Evolutionary conservation across 2,329 filamentous ascomycete genomes (phyloP).

Genomic region (Pseudogymnoascus sp.): DNA sequence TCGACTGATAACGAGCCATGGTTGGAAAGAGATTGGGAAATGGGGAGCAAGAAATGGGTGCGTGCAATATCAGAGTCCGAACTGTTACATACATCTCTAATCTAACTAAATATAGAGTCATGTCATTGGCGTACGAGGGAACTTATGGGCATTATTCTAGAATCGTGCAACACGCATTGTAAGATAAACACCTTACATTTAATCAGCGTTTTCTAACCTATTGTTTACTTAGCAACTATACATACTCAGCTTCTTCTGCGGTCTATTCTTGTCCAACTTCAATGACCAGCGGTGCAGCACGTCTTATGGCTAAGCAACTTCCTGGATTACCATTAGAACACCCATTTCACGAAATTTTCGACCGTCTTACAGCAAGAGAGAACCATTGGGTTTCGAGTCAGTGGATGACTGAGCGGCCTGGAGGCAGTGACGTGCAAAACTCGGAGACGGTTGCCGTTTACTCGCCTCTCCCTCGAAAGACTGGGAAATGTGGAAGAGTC

Average conservation of each 20-base stretch:
- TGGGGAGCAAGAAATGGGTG: conserved; percentile 14
- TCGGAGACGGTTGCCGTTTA: conserved; percentile 42
- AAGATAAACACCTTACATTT: conserved; percentile 11
- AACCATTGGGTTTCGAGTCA: conserved; percentile 47
- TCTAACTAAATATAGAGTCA: conserved; percentile 21
- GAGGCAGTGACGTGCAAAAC: conserved; percentile 46
- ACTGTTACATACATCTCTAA: not conserved
- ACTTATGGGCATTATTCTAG: conserved; percentile 33
- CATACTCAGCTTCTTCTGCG: conserved; percentile 41
- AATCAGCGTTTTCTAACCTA: conserved; percentile 2
- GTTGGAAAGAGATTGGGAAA: conserved; percentile 13
- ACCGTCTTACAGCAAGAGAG: conserved; percentile 34
- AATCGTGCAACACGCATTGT: conserved; percentile 37
- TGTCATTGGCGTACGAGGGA: conserved; percentile 38
- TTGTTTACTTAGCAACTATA: conserved; percentile 31
- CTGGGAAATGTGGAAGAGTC: conserved; percentile 4
- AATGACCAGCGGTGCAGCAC: conserved; percentile 42
- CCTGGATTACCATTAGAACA: conserved; percentile 14
- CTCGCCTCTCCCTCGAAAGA: conserved; percentile 15
- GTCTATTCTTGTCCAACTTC: conserved; percentile 45
- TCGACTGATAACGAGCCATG: conserved; percentile 10
- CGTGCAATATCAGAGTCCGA: not conserved
- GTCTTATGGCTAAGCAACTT: conserved; percentile 20
- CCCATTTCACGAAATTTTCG: conserved; percentile 31
- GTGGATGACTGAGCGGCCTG: conserved; percentile 51